phyloP scores from a whole-genome alignment of 2,329 filamentous ascomycete genomes.

The Curvularia sp. region DNA sequence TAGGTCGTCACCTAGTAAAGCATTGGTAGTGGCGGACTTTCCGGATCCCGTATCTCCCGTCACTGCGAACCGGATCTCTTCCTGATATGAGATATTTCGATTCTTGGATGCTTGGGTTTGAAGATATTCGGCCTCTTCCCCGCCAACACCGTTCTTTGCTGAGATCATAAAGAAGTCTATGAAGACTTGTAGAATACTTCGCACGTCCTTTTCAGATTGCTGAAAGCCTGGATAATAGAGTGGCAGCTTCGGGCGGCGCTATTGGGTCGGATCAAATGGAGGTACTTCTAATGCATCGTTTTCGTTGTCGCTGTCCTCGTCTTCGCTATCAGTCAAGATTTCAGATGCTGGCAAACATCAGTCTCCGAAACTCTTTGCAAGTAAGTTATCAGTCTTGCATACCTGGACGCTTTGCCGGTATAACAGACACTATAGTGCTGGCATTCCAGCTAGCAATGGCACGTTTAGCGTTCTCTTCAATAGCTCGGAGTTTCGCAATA shows the following conservation, averaged over 20 bases:
- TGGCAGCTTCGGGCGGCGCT: conserved; percentile 19
- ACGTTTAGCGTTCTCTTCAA: not conserved
- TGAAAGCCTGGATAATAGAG: conserved; percentile 28
- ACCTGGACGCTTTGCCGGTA: conserved; percentile 13
- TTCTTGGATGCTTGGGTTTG: conserved; percentile 5
- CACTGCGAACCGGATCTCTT: conserved; percentile 16
- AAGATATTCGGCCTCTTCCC: conserved; percentile 16
- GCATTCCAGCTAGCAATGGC: conserved; percentile 2
- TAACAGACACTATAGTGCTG: not conserved
- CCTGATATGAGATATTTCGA: conserved; percentile 4
- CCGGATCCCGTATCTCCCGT: conserved; percentile 29
- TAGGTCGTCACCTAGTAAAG: conserved; percentile 21
- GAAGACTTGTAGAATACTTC: conserved; percentile 5
- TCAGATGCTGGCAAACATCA: conserved; percentile 1
- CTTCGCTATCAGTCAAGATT: not conserved
- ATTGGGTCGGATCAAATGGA: conserved; percentile 16
- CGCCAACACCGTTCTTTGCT: not conserved
- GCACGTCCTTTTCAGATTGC: not conserved
- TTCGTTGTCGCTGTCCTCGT: conserved; percentile 4
- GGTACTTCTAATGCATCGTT: conserved; percentile 1
- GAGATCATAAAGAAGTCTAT: not conserved
- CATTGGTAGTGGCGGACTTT: conserved; percentile 28
- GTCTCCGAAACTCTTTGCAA: not conserved
- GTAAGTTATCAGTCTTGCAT: not conserved
- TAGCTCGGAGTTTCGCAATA: conserved; percentile 3